Evolutionary conservation across 768 basidiomycete genomes (phyloP), one percentile per base, ranked within the genome.

Genomic region (Jaapia argillacea): DNA sequence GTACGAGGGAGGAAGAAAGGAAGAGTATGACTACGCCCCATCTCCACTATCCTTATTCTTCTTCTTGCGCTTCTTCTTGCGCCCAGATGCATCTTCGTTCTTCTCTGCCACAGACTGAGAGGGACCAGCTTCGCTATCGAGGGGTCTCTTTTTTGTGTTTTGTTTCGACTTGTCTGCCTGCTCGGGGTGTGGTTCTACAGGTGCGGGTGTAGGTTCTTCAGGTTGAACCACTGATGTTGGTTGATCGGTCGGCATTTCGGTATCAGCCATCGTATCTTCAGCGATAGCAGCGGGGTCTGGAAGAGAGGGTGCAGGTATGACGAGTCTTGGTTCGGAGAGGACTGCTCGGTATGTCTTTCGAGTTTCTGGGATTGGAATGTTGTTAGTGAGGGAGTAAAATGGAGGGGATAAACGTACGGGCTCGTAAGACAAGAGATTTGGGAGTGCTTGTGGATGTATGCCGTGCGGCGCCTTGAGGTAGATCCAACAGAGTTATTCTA

Each of bases 331-430:
- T 54, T 85, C 83, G 3, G 86, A 88, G 18, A 90, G 63, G 1
- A 89, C 72, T 0, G 87, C 82, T 4, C 86, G 75, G 52, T 85
- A 88, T 4, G 85, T 88, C 54, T 75, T 77, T 24, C 88, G 82
- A 1, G 86, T 85, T 63, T 85, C 88, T 89, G 51, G 18, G 41
- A 42, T 20, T 18, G 14, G 38, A 18, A 33, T 28, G 10, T 16
- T 5, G 40, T 20, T 25, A 13, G 14, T 13, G 42, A 4, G 28
- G 21, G 24, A 27, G 5, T 36, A 40, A 16, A 36, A 3, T 26
- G 33, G 10, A 39, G 18, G 6, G 12, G n/a, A 41, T 25, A 39
- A 2, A 68, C 86, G 49, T 38, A 87, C 87, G 80, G 16, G 86
- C 82, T 41, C 85, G 77, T 36, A 86, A 59, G 1, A 85, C 65